Percentiles rank a stretch among this genome's conserved stretches.
These are phyloP conservation scores for Kwoniella pini DNA, from an alignment of 768 basidiomycete genomes.

Conservation along the genomic window DNA sequence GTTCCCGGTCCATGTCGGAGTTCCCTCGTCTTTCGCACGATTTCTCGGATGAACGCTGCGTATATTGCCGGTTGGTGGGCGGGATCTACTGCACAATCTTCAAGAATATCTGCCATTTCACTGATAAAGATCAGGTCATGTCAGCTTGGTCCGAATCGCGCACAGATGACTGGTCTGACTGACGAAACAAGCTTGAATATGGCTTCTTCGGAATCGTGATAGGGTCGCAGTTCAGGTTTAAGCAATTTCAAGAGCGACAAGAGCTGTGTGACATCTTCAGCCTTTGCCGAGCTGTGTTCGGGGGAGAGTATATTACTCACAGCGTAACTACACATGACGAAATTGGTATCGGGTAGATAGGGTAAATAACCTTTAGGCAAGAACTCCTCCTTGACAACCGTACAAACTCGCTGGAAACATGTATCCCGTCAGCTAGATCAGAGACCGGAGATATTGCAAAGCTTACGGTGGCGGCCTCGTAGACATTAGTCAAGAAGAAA, in stretches of 20 bases:
- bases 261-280: constrained; percentile 52
- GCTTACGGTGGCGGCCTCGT: constrained; percentile 49
- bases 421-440: neutral
- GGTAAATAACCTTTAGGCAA: constrained; percentile 74
- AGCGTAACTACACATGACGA: constrained; percentile 89
- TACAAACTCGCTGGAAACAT: constrained; percentile 41
- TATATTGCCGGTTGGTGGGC: constrained; percentile 90
- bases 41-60: constrained; percentile 74
- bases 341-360: constrained; percentile 86
- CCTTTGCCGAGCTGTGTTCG: too few relatives aligned
- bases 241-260: constrained; percentile 84
- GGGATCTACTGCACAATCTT: constrained; percentile 72
- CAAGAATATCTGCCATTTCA: constrained; percentile 78
- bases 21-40: constrained; percentile 55
- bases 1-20: constrained; percentile 20
- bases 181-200: constrained; percentile 44
- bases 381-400: constrained; percentile 72
- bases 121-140: constrained; percentile 74
- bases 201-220: constrained; percentile 45
- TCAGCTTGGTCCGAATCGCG: constrained; percentile 46
- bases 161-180: constrained; percentile 58
- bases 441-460: too few relatives aligned
- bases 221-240: constrained; percentile 49
- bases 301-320: constrained; percentile 41
- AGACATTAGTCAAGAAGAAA: constrained; percentile 52